Evolutionary conservation across 2,329 filamentous ascomycete species (phyloP).

Genomic region (Colletotrichum tamarilloi): DNA sequence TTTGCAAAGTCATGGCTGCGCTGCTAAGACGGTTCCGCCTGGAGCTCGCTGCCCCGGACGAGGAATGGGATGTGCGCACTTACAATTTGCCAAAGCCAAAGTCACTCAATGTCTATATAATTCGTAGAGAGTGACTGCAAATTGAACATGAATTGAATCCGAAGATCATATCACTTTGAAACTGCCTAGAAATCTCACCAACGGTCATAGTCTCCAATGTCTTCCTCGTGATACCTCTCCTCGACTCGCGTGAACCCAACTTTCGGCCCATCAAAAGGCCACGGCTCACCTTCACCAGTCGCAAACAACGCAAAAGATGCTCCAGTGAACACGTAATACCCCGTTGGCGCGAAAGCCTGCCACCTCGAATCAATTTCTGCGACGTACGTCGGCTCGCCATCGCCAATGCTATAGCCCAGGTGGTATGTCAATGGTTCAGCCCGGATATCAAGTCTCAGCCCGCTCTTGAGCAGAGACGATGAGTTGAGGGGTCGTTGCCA

Average conservation of each 20-base stretch:
- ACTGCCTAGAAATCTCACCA: neutral
- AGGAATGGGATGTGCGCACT: too few relatives aligned
- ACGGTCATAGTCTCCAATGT: slow-evolving; percentile 20
- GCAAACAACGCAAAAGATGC: slow-evolving; percentile 39
- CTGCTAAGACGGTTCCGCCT: too few relatives aligned
- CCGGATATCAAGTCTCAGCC: slow-evolving; percentile 37
- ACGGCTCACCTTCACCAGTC: slow-evolving; percentile 38
- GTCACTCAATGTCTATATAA: too few relatives aligned
- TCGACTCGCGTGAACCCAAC: slow-evolving; percentile 38
- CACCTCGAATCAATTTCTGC: slow-evolving; percentile 14
- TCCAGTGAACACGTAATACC: slow-evolving; percentile 36
- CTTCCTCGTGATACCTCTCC: slow-evolving; percentile 38
- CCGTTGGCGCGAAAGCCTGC: slow-evolving; percentile 30
- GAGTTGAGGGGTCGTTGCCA: slow-evolving; percentile 22
- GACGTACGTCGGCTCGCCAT: slow-evolving; percentile 25
- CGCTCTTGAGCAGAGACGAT: neutral
- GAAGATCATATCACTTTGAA: too few relatives aligned
- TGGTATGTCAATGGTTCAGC: slow-evolving; percentile 37
- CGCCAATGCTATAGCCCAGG: slow-evolving; percentile 38
- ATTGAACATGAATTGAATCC: too few relatives aligned
- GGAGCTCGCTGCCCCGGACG: too few relatives aligned
- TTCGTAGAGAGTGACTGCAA: too few relatives aligned
- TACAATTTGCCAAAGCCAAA: too few relatives aligned
- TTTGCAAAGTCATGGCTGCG: too few relatives aligned
- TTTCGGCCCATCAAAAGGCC: slow-evolving; percentile 35